These are phyloP conservation scores for Carex sylvatica DNA, from an alignment of 202 grass and related monocot species.

Conservation along the genomic window DNA sequence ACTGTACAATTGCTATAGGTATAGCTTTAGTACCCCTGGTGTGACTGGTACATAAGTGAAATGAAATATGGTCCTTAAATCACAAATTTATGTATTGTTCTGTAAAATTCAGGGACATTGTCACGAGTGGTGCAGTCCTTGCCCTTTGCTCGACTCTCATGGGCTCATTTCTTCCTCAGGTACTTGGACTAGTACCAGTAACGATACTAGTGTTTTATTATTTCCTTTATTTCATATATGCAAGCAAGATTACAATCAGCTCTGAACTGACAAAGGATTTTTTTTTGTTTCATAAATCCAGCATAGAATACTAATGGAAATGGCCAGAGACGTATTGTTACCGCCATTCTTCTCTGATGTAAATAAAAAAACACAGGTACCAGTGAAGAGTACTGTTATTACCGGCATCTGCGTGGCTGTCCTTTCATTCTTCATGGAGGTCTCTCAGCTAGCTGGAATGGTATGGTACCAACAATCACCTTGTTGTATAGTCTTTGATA, in stretches of 20 bases:
- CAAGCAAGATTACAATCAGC: background rate
- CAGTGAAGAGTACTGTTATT: conserved; percentile 84
- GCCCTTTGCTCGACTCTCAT: too few species aligned
- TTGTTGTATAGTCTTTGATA: background rate
- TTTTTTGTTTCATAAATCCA: conserved; percentile 15
- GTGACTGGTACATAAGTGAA: too few species aligned
- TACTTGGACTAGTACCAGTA: conserved; percentile 26
- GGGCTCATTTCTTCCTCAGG: conserved; percentile 99
- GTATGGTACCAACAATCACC: conserved; percentile 46
- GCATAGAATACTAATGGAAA: conserved; percentile 99
- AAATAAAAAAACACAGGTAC: conserved; percentile 78
- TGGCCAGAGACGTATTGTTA: conserved; percentile 92
- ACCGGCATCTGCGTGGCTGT: conserved; percentile 65
- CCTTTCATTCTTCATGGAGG: conserved; percentile 89
- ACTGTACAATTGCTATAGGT: conserved; percentile 4
- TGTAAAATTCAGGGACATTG: too few species aligned
- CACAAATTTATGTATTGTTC: too few species aligned
- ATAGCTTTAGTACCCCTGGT: too few species aligned
- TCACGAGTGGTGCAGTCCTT: too few species aligned
- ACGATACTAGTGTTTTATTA: background rate
- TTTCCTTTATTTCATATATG: background rate
- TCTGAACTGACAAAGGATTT: background rate
- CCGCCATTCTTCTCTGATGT: conserved; percentile 91
- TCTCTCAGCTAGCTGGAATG: conserved; percentile 98
- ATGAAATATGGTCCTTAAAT: too few species aligned